Evolutionary conservation across 1,284 basidiomycete genomes (phyloP).

Genomic region (Malassezia japonica): DNA sequence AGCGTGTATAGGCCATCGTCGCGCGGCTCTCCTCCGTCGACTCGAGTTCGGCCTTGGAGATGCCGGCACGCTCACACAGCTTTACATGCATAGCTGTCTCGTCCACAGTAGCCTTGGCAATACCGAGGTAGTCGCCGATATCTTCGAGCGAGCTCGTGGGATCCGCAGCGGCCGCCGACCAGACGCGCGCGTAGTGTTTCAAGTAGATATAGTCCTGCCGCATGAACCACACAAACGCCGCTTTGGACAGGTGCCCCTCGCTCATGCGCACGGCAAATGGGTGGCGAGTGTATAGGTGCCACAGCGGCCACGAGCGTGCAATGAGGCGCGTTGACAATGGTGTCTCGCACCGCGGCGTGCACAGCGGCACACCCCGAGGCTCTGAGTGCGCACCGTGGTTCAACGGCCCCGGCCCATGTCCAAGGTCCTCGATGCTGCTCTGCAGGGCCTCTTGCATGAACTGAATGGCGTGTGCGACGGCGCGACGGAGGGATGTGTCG

Average conservation of each 20-base stretch:
- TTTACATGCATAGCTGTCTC: slow-evolving; percentile 29
- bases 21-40: slow-evolving; percentile 31
- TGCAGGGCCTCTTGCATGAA: slow-evolving; percentile 73
- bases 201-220: slow-evolving; percentile 56
- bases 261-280: slow-evolving; percentile 70
- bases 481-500: slow-evolving; percentile 57
- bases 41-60: slow-evolving; percentile 23
- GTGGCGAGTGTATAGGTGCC: slow-evolving; percentile 55
- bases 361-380: slow-evolving; percentile 37
- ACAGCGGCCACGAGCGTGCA: slow-evolving; percentile 30
- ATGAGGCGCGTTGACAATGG: slow-evolving; percentile 12
- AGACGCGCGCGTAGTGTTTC: slow-evolving; percentile 52
- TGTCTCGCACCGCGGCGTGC: neutral
- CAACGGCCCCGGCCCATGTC: slow-evolving; percentile 71
- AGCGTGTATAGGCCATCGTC: slow-evolving; percentile 41
- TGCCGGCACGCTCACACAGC: slow-evolving; percentile 30
- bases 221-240: slow-evolving; percentile 74
- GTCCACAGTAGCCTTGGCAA: slow-evolving; percentile 39
- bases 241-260: slow-evolving; percentile 59
- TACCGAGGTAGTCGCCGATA: slow-evolving; percentile 61
- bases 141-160: slow-evolving; percentile 52
- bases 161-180: slow-evolving; percentile 57
- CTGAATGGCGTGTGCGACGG: slow-evolving; percentile 57
- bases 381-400: slow-evolving; percentile 70
- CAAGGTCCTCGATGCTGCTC: slow-evolving; percentile 59